A percentile compares a stretch with the other conserved stretches of the same genome.
These are phyloP conservation scores for Tetrastigma voinierianum DNA, from an alignment of 164 flowering plant genomes.

Conservation along the genomic window DNA sequence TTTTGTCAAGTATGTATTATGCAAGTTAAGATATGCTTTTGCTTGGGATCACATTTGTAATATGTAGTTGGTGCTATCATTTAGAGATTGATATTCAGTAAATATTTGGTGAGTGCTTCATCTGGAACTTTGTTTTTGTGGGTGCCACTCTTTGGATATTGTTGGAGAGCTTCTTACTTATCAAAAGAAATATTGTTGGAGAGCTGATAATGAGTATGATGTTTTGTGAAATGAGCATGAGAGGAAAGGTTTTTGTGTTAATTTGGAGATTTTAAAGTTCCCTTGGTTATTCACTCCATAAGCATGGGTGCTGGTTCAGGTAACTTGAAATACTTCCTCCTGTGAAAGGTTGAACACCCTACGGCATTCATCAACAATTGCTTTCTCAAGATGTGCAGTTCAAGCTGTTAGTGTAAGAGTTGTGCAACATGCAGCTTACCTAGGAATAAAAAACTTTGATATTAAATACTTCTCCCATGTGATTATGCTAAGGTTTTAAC, in stretches of 20 bases:
- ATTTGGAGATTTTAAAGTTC: too few relatives aligned
- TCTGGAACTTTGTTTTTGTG: background rate
- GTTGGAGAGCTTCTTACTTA: background rate
- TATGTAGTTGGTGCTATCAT: background rate
- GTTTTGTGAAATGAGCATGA: background rate
- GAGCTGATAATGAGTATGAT: background rate
- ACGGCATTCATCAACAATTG: background rate
- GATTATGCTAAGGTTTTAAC: background rate
- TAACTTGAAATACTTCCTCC: background rate
- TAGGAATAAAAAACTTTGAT: background rate
- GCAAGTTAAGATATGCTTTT: background rate
- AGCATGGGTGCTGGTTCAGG: background rate
- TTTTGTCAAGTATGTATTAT: too few relatives aligned
- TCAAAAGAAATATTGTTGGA: background rate
- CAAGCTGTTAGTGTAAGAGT: background rate
- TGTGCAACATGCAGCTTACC: too few relatives aligned
- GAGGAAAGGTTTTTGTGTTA: background rate
- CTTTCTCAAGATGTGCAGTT: background rate
- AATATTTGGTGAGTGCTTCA: background rate
- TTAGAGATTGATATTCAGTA: background rate
- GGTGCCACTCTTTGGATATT: background rate
- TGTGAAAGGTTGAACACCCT: background rate
- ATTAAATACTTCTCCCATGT: background rate
- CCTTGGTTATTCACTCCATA: too few relatives aligned
- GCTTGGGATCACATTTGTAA: too few relatives aligned